Conservation (phyloP, 768 basidiomycete genomes). For the Lactarius trivialis region DNA sequence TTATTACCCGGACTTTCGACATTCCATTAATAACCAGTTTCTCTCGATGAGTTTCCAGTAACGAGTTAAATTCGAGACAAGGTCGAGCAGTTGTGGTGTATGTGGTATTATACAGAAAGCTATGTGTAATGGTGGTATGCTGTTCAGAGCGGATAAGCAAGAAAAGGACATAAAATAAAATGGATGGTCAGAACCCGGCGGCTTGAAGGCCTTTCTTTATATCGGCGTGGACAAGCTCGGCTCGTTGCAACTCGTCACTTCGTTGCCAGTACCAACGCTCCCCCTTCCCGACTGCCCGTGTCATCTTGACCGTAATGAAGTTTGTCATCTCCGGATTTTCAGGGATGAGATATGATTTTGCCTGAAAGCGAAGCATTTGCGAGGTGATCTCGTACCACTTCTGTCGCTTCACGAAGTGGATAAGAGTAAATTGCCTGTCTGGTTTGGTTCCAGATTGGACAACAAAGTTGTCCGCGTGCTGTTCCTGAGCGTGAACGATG, state of each 20-base stretch:
- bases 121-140: not conserved
- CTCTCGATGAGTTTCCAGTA: not conserved
- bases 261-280: conserved; percentile 49
- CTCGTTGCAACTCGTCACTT: conserved; percentile 54
- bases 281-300: conserved; percentile 37
- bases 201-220: conserved; percentile 62
- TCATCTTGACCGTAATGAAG: conserved; percentile 45
- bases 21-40: conserved; percentile 13
- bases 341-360: conserved; percentile 42
- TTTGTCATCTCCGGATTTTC: conserved; percentile 40
- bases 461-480: conserved; percentile 36
- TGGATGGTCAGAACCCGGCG: conserved; percentile 49
- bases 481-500: conserved; percentile 49
- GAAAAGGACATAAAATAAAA: not conserved
- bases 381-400: conserved; percentile 50
- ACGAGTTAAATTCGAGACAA: not conserved
- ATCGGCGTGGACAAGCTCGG: conserved; percentile 55
- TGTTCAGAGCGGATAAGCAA: not conserved
- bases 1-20: conserved; percentile 27
- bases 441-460: conserved; percentile 19
- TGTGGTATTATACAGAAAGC: not conserved
- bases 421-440: conserved; percentile 26
- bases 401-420: conserved; percentile 51
- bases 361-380: conserved; percentile 53
- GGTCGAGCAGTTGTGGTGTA: not conserved